These are phyloP conservation scores for Eimeria sp. DNA, from an alignment of 169 alveolate genomes.

Conservation along the genomic window DNA sequence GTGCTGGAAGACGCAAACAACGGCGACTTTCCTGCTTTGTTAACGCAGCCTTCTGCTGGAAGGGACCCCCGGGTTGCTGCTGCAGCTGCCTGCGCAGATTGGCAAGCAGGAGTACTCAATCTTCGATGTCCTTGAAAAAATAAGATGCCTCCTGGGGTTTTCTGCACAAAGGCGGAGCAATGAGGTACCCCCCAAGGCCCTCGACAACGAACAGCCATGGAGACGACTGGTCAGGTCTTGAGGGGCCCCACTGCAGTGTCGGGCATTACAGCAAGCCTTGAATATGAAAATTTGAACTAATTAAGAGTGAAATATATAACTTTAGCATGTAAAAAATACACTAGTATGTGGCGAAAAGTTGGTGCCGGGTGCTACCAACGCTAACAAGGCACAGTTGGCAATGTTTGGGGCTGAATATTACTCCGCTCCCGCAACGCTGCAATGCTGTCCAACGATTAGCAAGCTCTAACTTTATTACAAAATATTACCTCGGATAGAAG, in stretches of 20 bases:
- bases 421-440: background rate
- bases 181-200: constrained; percentile 11
- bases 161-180: background rate
- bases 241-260: constrained; percentile 6
- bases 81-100: background rate
- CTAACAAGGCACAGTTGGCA: constrained; percentile 18
- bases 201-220: constrained; percentile 3
- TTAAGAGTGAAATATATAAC: background rate
- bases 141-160: background rate
- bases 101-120: background rate
- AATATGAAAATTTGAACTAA: background rate
- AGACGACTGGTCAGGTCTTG: constrained; percentile 6
- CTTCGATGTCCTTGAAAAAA: background rate
- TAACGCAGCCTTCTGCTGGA: background rate
- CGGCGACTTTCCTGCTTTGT: background rate
- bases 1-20: no score
- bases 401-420: background rate
- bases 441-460: background rate
- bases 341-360: background rate
- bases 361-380: background rate
- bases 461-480: background rate
- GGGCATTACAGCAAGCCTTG: background rate
- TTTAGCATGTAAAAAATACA: background rate
- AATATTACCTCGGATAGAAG: background rate
- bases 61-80: background rate